Percentiles rank a stretch among this genome's conserved stretches.
Conservation (phyloP, 148 eudicot species). For the Nepenthes gracilis region DNA sequence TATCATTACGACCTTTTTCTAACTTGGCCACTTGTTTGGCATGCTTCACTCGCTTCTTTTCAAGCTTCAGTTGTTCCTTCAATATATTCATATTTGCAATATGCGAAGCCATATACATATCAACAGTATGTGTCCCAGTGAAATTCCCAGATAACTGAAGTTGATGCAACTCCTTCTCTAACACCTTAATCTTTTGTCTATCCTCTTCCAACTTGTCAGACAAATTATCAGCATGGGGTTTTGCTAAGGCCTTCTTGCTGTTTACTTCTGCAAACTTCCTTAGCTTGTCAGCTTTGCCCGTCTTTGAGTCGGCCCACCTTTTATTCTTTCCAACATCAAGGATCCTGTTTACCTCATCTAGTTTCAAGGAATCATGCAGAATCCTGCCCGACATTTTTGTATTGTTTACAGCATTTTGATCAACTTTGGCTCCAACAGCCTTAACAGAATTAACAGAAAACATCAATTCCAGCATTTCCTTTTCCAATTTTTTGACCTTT, state of each 20-base stretch:
- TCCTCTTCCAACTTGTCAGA: conserved; percentile 28
- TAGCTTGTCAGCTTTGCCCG: conserved; percentile 36
- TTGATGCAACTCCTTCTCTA: conserved; percentile 26
- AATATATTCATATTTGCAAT: conserved; percentile 34
- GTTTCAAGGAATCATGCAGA: too few relatives aligned
- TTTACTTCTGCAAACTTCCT: conserved; percentile 25
- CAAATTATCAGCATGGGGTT: conserved; percentile 47
- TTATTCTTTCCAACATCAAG: too few relatives aligned
- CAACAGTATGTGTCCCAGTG: conserved; percentile 11
- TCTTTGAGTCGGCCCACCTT: conserved; percentile 10
- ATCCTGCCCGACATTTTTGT: neutral
- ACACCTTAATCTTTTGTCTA: conserved; percentile 20
- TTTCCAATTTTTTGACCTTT: conserved; percentile 13
- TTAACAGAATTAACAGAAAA: conserved; percentile 4
- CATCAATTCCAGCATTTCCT: conserved; percentile 14
- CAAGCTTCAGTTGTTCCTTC: conserved; percentile 57
- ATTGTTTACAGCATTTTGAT: neutral
- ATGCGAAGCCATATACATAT: conserved; percentile 11
- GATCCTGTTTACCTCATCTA: too few relatives aligned
- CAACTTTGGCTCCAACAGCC: neutral
- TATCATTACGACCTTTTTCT: conserved; percentile 37
- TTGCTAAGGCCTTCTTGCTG: conserved; percentile 30
- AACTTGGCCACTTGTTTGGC: conserved; percentile 57
- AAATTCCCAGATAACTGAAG: conserved; percentile 12
- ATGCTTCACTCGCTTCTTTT: conserved; percentile 65